These are phyloP conservation scores for Hansfordia pulvinata DNA, from an alignment of 2,329 filamentous ascomycete species.

Conservation along the genomic window DNA sequence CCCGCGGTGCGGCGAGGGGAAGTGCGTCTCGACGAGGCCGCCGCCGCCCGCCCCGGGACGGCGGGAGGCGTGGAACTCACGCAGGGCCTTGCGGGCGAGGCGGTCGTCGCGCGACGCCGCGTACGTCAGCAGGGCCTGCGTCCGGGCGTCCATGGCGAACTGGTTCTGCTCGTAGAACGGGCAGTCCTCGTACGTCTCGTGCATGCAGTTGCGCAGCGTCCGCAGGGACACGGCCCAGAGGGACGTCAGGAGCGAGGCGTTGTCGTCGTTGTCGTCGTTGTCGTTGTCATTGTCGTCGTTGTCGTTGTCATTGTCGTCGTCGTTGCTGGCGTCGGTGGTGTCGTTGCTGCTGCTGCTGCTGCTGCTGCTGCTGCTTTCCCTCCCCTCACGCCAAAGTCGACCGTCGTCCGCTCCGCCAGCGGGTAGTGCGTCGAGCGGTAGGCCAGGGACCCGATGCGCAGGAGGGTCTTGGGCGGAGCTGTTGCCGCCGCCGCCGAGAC, in stretches of 20 bases:
- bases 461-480: no score
- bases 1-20: slow-evolving; percentile 10
- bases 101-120: slow-evolving; percentile 17
- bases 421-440: slow-evolving; percentile 4
- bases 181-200: slow-evolving; percentile 20
- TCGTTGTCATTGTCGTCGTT: slow-evolving; percentile 1
- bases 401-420: slow-evolving; percentile 1
- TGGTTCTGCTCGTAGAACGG: slow-evolving; percentile 22
- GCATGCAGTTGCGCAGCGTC: slow-evolving; percentile 20
- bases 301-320: no score
- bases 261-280: no score
- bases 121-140: slow-evolving; percentile 17
- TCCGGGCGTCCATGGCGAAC: slow-evolving; percentile 12
- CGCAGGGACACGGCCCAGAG: slow-evolving; percentile 18
- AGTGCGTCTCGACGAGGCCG: slow-evolving; percentile 16
- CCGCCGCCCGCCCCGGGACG: no score
- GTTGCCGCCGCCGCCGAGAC: no score
- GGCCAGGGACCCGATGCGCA: slow-evolving; percentile 2
- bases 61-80: slow-evolving; percentile 15
- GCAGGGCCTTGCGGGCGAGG: slow-evolving; percentile 17
- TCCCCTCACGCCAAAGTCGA: no score
- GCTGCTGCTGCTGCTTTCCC: no score
- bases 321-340: no score
- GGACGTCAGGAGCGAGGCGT: no score
- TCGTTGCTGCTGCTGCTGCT: no score